These are phyloP conservation scores for Plasmodium blacklocki DNA, from an alignment of 169 alveolate genomes.

Conservation along the genomic window DNA sequence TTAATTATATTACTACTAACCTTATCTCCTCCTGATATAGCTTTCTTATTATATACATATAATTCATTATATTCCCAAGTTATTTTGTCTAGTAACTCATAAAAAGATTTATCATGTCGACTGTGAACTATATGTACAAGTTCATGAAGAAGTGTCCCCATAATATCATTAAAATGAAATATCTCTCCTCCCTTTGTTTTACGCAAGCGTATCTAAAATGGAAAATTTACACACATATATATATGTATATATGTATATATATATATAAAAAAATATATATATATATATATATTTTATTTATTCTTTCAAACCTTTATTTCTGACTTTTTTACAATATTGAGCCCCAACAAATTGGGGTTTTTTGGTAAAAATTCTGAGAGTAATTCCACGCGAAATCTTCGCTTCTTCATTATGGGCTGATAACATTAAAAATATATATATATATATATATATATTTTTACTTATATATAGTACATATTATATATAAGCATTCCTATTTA, in stretches of 20 bases:
- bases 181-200: conserved; percentile 32
- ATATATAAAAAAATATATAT: neutral
- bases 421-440: neutral
- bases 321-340: conserved; percentile 44
- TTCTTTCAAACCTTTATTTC: conserved; percentile 59
- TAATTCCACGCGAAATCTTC: conserved; percentile 46
- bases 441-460: neutral
- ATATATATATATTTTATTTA: neutral
- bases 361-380: conserved; percentile 64
- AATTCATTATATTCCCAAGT: conserved; percentile 51
- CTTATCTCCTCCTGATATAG: neutral
- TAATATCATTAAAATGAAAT: conserved; percentile 57
- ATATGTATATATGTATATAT: neutral
- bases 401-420: conserved; percentile 71
- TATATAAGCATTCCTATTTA: no score
- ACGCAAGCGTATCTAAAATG: conserved; percentile 48
- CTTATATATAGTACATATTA: no score
- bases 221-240: neutral
- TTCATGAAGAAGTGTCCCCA: conserved; percentile 70
- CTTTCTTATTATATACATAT: conserved; percentile 15
- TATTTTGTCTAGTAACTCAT: conserved; percentile 49
- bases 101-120: conserved; percentile 48
- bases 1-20: conserved; percentile 15
- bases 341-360: conserved; percentile 47
- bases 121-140: conserved; percentile 53